These are phyloP conservation scores for Neocatenulostroma microsporum DNA, from an alignment of 2,329 filamentous ascomycete species.

Conservation along the genomic window DNA sequence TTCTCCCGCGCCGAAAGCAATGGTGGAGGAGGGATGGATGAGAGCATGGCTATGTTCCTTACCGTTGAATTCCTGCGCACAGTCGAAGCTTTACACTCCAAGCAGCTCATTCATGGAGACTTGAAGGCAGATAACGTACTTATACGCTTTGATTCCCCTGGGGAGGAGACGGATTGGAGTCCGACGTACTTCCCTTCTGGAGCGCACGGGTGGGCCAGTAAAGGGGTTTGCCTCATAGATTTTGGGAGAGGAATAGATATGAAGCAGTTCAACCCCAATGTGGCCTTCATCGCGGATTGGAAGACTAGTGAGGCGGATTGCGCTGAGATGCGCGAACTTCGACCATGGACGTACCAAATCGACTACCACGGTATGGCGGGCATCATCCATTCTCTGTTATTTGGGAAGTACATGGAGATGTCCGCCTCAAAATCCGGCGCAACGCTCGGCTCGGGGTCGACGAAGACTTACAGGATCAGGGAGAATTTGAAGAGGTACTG, in stretches of 20 bases:
- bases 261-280: conserved; percentile 66
- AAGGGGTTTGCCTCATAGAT: conserved; percentile 83
- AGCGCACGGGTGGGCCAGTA: conserved; percentile 65
- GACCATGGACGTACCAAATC: conserved; percentile 96
- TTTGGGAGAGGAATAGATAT: conserved; percentile 94
- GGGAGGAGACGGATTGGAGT: conserved; percentile 42
- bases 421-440: conserved; percentile 40
- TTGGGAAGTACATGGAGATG: conserved; percentile 91
- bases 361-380: conserved; percentile 92
- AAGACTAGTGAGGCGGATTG: conserved; percentile 81
- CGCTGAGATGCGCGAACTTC: conserved; percentile 86
- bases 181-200: conserved; percentile 66
- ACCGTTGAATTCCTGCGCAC: conserved; percentile 83
- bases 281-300: conserved; percentile 94
- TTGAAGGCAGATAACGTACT: conserved; percentile 95
- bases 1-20: conserved; percentile 55
- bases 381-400: conserved; percentile 79
- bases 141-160: conserved; percentile 61
- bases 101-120: conserved; percentile 80
- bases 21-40: conserved; percentile 69
- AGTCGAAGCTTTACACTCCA: conserved; percentile 74
- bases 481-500: conserved; percentile 90
- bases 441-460: conserved; percentile 47
- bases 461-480: conserved; percentile 67
- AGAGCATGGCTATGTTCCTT: conserved; percentile 91